Base-by-base conservation (phyloP, 1,284 basidiomycete species). In the Rhizoctonia solani region DNA sequence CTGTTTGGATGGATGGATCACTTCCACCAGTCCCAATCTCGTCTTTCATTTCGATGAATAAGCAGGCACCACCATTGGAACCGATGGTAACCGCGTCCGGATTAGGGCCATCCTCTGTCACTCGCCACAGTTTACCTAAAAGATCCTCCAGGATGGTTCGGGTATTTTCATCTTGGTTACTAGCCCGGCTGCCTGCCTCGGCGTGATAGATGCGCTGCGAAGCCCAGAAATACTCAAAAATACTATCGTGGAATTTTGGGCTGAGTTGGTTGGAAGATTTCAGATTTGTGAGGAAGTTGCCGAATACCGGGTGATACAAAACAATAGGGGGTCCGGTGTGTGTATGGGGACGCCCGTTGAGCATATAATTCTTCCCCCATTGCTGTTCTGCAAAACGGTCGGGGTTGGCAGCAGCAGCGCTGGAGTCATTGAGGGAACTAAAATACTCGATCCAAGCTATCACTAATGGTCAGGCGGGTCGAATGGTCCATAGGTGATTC, bases 1-100 rank as follows among this genome's bases (percentile, higher is more conserved):
- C 65, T 11, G 25, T 37, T 21, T 56, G 65, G 8, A 56, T 56
- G 9, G 65, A 67, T 4, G 65, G 65, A n/a, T 67, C 65, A 6
- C 30, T 27, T 4, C 37, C 53, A 30, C 37, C 65, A 19, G 21
- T 37, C 16, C 39, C 53, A 9, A 67, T 67, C 23, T 67, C 65
- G 30, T 67, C 47, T 19, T 56, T 56, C 25, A 56, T 30, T 41
- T 67, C 65, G 21, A 67, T 46, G 30, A 67, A 27, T 21, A 55
- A 8, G 37, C 37, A 39, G 37, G 37, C 8, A 8, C 9, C 37
- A 16, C 37, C 37, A 16, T 16, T 16, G 37, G 9, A 16, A 39
- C 37, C 37, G 16, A 16, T 39, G 16, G 37, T 39, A n/a, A n/a
- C n/a, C n/a, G n/a, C n/a, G n/a, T n/a, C n/a, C n/a, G n/a, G n/a